Evolutionary conservation across 352 stramenopile genomes (phyloP), one percentile per base, ranked within the genome.

Genomic region (Globisporangium barbulae): DNA sequence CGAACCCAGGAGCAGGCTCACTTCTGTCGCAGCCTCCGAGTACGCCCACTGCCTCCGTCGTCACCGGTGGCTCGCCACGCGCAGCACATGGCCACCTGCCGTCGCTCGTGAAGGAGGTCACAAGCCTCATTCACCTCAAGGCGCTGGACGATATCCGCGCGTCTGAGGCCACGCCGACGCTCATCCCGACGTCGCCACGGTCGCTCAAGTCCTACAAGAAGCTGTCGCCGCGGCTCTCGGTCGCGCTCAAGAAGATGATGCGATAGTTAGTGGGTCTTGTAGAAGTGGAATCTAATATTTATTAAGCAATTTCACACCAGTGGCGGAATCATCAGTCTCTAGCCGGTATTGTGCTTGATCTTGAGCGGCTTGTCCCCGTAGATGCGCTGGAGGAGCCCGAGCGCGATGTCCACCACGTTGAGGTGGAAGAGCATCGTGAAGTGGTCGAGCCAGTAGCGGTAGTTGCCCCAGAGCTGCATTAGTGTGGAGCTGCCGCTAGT

Each of bases 371-470:
- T 28, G 44, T 76, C 69, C 3, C 79, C 71, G 15, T 55, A 73
- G 0, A 61, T 19, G 9, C 67, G 75, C 54, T 91, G 78, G 19
- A 89, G 45, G 48, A 74, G 53, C 28, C 68, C 58, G 60, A 91
- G 67, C 9, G 74, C 28, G 53, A 81, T 88, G 61, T 94, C 79
- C 50, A 90, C 61, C 6, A 92, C 61, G 10, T 68, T 74, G 31
- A 93, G 67, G 49, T 81, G 79, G 35, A 91, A 73, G 10, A 80
- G 59, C 30, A 94, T 74, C 44, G 85, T 87, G 25, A 79, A 56
- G 61, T 92, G 82, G 42, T 94, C 78, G 71, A 76, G 75, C 77
- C 78, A 91, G 54, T 87, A 93, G 49, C 54, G 49, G 52, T 76
- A 25, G 33, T 59, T 70, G 21, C 52, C 55, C 70, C 70, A 71